A percentile compares a stretch with the other conserved stretches of the same genome.
Evolutionary conservation across 1,139 yeast species (phyloP).

Genomic region (Arxiozyma bovina): DNA sequence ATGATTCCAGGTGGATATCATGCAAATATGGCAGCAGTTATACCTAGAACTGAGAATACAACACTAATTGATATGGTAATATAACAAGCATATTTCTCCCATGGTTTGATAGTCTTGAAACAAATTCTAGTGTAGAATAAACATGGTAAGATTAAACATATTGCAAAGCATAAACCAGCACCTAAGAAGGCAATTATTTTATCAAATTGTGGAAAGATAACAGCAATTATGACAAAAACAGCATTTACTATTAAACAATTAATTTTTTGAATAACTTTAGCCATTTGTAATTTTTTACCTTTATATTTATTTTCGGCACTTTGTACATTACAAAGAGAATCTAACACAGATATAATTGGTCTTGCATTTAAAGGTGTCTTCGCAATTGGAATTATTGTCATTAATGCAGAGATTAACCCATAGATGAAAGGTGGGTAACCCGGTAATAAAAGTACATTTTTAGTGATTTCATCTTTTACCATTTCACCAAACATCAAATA

Average conservation of each 20-base stretch:
- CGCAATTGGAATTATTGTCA: conserved; percentile 78
- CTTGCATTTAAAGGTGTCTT: conserved; percentile 82
- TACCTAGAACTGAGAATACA: conserved; percentile 45
- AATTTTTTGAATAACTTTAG: conserved; percentile 18
- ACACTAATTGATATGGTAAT: conserved; percentile 41
- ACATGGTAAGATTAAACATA: conserved; percentile 72
- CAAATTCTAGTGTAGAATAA: conserved; percentile 59
- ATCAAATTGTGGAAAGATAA: conserved; percentile 68
- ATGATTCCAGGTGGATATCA: conserved; percentile 1
- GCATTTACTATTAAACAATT: conserved; percentile 37
- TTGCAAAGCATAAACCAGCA: conserved; percentile 67
- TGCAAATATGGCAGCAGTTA: conserved; percentile 37
- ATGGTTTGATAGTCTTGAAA: conserved; percentile 36
- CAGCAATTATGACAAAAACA: conserved; percentile 42
- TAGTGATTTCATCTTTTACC: conserved; percentile 77
- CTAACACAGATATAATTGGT: conserved; percentile 71
- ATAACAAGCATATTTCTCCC: conserved; percentile 37
- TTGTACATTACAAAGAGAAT: conserved; percentile 36
- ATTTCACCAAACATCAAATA: conserved; percentile 76
- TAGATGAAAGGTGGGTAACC: conserved; percentile 69
- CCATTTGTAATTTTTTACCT: conserved; percentile 9
- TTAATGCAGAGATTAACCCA: conserved; percentile 55
- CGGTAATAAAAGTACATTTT: conserved; percentile 54
- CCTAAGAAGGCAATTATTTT: conserved; percentile 78
- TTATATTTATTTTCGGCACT: conserved; percentile 21